These are phyloP conservation scores for Hemerocallis citrina DNA, from an alignment of 106 monocot species.

Conservation along the genomic window DNA sequence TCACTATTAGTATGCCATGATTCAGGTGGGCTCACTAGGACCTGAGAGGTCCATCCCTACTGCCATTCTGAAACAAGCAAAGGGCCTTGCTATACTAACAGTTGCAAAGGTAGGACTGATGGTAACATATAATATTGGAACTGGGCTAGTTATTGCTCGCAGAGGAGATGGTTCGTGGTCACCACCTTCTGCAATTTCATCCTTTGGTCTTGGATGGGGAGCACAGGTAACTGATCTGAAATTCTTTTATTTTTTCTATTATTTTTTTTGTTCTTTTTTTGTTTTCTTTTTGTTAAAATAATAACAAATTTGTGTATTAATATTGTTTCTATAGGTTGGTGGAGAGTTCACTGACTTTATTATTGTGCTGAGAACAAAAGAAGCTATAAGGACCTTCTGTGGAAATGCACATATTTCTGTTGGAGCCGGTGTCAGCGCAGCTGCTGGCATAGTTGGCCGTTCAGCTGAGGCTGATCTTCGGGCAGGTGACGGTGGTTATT, in stretches of 20 bases:
- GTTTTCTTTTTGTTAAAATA: too few relatives aligned
- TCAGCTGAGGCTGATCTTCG: conserved; percentile 49
- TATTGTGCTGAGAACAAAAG: conserved; percentile 80
- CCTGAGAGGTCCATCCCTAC: conserved; percentile 78
- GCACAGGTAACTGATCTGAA: conserved; percentile 47
- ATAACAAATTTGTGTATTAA: background rate
- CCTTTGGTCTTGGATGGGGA: conserved; percentile 91
- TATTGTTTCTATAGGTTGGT: conserved; percentile 50
- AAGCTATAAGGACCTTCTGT: conserved; percentile 79
- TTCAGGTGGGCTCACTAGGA: conserved; percentile 63
- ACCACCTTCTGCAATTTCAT: conserved; percentile 84
- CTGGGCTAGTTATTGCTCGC: conserved; percentile 65
- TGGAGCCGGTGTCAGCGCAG: conserved; percentile 80
- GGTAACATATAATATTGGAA: conserved; percentile 57
- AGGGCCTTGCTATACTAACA: conserved; percentile 54
- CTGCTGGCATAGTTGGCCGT: conserved; percentile 63
- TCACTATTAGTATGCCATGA: background rate
- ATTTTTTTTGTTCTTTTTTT: too few relatives aligned
- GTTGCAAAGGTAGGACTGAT: conserved; percentile 42
- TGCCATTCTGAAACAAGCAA: conserved; percentile 73
- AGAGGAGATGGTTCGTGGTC: conserved; percentile 95
- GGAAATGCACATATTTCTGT: conserved; percentile 85
- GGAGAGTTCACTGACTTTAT: conserved; percentile 90
- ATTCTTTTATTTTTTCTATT: background rate
- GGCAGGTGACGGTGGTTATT: conserved; percentile 83